A percentile compares a stretch with the other conserved stretches of the same genome.
phyloP scores from a whole-genome alignment of 1,139 yeast genomes.

The Petasospora fabianii region DNA sequence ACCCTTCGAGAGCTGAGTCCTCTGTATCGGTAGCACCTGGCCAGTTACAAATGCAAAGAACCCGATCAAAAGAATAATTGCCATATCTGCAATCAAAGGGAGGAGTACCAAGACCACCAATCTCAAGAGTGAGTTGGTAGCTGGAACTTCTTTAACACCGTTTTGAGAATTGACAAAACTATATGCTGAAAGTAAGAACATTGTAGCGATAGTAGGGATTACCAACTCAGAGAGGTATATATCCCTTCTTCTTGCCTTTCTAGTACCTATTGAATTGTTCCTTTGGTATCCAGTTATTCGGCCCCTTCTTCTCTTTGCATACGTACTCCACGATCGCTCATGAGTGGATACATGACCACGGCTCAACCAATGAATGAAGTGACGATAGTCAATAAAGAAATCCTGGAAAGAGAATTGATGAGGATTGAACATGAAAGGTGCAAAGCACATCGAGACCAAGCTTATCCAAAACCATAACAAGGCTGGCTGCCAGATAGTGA shows the following conservation, averaged over 20 bases:
- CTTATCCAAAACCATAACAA: slow-evolving; percentile 84
- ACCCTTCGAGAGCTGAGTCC: too few species aligned
- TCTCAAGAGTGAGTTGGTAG: slow-evolving; percentile 53
- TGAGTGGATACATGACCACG: slow-evolving; percentile 56
- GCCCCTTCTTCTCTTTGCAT: slow-evolving; percentile 51
- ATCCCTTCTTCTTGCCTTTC: slow-evolving; percentile 46
- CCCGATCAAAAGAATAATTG: slow-evolving; percentile 38
- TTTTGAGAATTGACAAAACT: slow-evolving; percentile 69
- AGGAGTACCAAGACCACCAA: slow-evolving; percentile 45
- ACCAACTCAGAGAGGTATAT: slow-evolving; percentile 50
- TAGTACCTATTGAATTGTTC: too few species aligned
- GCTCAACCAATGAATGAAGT: slow-evolving; percentile 63
- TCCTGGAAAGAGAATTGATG: slow-evolving; percentile 73
- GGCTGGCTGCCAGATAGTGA: slow-evolving; percentile 73
- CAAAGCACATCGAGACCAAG: slow-evolving; percentile 62
- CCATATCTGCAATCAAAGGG: slow-evolving; percentile 51
- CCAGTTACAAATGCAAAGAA: too few species aligned
- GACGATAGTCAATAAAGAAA: slow-evolving; percentile 69
- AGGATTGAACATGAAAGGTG: slow-evolving; percentile 83
- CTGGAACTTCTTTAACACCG: slow-evolving; percentile 46
- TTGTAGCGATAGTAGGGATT: slow-evolving; percentile 43
- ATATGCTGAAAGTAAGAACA: slow-evolving; percentile 53
- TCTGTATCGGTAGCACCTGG: too few species aligned
- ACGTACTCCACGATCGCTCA: slow-evolving; percentile 60
- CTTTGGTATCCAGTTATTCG: too few species aligned